A percentile compares a stretch with the other conserved stretches of the same genome.
Evolutionary conservation across 805 yeast genomes (phyloP).

Genomic region (Metschnikowia baotianmanensis): DNA sequence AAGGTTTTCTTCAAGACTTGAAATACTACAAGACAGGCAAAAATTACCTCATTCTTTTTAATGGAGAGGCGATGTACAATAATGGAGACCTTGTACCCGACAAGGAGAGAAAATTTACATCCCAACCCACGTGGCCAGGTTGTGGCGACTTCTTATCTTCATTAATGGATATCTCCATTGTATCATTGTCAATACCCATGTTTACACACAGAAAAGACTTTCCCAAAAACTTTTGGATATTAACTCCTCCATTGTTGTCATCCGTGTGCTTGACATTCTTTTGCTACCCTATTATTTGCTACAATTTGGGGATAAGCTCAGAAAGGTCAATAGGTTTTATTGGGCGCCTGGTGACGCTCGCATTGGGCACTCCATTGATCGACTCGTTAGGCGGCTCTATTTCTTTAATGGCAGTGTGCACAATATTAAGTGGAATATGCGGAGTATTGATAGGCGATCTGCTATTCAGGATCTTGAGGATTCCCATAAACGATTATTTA

Average conservation of each 20-base stretch:
- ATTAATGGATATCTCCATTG: slow-evolving; percentile 74
- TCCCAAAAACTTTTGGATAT: slow-evolving; percentile 51
- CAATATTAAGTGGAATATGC: slow-evolving; percentile 71
- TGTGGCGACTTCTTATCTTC: slow-evolving; percentile 75
- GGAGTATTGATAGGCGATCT: slow-evolving; percentile 67
- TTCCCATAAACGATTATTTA: slow-evolving; percentile 63
- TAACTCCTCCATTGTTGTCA: slow-evolving; percentile 57
- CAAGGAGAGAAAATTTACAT: slow-evolving; percentile 20
- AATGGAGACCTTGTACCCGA: slow-evolving; percentile 24
- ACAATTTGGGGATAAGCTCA: slow-evolving; percentile 60
- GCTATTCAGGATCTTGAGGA: slow-evolving; percentile 48
- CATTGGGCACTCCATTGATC: slow-evolving; percentile 74
- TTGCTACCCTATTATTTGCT: slow-evolving; percentile 68
- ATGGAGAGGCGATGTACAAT: slow-evolving; percentile 30
- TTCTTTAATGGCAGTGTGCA: slow-evolving; percentile 74
- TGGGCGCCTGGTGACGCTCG: slow-evolving; percentile 76
- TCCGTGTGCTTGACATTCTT: slow-evolving; percentile 60
- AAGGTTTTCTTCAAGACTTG: slow-evolving; percentile 52
- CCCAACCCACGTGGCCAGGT: slow-evolving; percentile 60
- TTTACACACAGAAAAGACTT: slow-evolving; percentile 68
- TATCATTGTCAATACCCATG: slow-evolving; percentile 74
- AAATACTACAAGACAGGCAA: slow-evolving; percentile 65
- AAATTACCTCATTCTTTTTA: slow-evolving; percentile 59
- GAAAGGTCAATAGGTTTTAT: slow-evolving; percentile 68
- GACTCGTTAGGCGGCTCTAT: slow-evolving; percentile 65